Evolutionary conservation across 1,284 basidiomycete species (phyloP), one percentile per base, ranked within the genome.

Genomic region (Pterulicium gracile): DNA sequence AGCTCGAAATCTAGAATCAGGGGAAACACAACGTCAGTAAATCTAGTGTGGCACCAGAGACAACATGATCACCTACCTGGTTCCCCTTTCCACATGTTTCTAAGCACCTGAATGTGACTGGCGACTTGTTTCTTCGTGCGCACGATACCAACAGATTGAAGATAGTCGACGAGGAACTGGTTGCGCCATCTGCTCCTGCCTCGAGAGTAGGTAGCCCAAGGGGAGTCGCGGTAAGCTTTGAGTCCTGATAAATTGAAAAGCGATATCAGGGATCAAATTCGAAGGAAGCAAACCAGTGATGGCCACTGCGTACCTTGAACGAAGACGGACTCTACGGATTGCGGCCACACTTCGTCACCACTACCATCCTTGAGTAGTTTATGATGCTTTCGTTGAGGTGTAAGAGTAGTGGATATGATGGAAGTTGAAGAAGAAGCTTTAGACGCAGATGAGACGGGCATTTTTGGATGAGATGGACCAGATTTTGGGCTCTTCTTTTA

Each of bases 41-140:
- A 50, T 48, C 48, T 20, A 47, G 45, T 21, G 45, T 47, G 48
- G 24, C 39, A 48, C 21, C 39, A 44, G 41, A 39, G 24, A 45
- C 27, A 35, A 43, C 40, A 49, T 15, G n/a, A 10, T 36, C 34
- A 52, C 69, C 36, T 51, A 83, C 83, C 77, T 66, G 78, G 70
- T 50, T 84, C 77, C 24, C 82, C 84, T 58, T 86, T 86, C 84
- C 83, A 87, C 84, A 88, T 88, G 58, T 87, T 88, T 41, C 83
- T 69, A 43, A 88, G 61, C 48, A 88, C 85, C 58, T 88, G 85
- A 45, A 88, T 84, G 57, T 88, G 85, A 58, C 80, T 84, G 15
- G 86, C 85, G 54, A 88, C 85, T 60, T 88, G 84, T 59, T 88
- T 88, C 70, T 85, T 87, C 35, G 81, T 73, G 24, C 85, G 77